Evolutionary conservation across 805 yeast genomes (phyloP).

Genomic region (Saccharomycopsis vini): DNA sequence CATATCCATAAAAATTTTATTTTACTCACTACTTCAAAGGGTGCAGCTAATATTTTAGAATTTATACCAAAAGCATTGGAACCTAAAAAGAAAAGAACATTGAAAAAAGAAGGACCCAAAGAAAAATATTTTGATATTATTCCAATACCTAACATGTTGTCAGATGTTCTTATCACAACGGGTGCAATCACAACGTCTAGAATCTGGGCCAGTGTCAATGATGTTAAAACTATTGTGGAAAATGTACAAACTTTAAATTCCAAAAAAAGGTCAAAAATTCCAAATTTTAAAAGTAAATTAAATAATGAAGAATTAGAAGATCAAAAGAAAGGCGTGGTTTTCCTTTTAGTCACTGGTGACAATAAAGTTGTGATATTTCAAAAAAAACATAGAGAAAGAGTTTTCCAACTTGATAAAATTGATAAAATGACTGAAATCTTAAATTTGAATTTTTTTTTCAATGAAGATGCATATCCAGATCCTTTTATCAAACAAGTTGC

Average conservation of each 20-base stretch:
- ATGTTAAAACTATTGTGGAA: conserved; percentile 7
- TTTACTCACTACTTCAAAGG: conserved; percentile 15
- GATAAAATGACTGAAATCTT: conserved; percentile 28
- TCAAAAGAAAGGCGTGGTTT: conserved; percentile 15
- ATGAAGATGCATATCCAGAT: conserved; percentile 19
- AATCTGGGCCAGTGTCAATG: conserved; percentile 5
- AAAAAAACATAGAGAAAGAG: conserved; percentile 36
- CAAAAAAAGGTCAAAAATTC: conserved; percentile 2
- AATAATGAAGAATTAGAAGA: conserved; percentile 4
- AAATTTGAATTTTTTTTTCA: conserved; percentile 16
- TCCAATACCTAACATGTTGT: conserved; percentile 13
- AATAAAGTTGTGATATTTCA: conserved; percentile 61
- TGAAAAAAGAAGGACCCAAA: conserved; percentile 10
- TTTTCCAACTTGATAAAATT: conserved; percentile 31
- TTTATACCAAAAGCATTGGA: conserved; percentile 4
- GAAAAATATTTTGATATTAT: conserved; percentile 13
- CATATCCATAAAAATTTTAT: conserved; percentile 9
- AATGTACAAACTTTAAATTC: conserved; percentile 2
- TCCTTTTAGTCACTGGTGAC: conserved; percentile 45
- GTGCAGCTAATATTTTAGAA: conserved; percentile 15
- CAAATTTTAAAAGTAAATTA: not conserved
- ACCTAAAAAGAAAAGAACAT: conserved; percentile 13
- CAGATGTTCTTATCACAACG: conserved; percentile 15
- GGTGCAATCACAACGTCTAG: conserved; percentile 12
- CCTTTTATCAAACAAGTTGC: conserved; percentile 54